Conservation (phyloP, 495 filamentous ascomycete species). For the Elasticomyces elasticus region DNA sequence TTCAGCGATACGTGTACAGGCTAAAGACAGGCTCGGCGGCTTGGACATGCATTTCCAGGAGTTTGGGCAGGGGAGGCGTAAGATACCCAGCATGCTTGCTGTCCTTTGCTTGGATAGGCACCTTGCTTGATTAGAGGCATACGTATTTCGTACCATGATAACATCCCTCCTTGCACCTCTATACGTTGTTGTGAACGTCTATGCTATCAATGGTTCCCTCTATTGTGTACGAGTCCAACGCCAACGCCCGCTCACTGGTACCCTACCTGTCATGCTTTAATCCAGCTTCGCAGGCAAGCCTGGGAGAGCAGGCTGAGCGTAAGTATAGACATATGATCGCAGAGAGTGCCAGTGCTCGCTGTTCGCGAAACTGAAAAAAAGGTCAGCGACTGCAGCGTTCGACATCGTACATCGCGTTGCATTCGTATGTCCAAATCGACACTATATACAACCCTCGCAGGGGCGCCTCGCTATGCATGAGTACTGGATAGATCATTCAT, state of each 20-base stretch:
- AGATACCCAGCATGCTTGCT: too few relatives aligned
- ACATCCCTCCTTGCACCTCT: too few relatives aligned
- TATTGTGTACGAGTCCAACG: too few relatives aligned
- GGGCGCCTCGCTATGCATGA: constrained; percentile 13
- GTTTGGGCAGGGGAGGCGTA: too few relatives aligned
- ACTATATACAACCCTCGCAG: constrained; percentile 7
- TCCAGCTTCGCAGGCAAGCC: constrained; percentile 20
- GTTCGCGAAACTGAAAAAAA: constrained; percentile 15
- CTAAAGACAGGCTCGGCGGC: background rate
- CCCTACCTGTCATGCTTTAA: too few relatives aligned
- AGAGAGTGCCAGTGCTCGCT: constrained; percentile 19
- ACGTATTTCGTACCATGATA: too few relatives aligned
- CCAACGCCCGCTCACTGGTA: too few relatives aligned
- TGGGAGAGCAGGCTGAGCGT: constrained; percentile 13
- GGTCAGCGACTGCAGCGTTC: constrained; percentile 1
- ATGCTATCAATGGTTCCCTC: too few relatives aligned
- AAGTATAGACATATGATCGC: constrained; percentile 9
- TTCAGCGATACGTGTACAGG: background rate
- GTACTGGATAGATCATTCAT: constrained; percentile 33
- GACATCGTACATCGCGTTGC: background rate
- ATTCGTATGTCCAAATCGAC: background rate
- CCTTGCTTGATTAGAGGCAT: too few relatives aligned
- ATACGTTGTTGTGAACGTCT: too few relatives aligned
- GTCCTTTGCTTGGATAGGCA: too few relatives aligned
- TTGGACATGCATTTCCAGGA: too few relatives aligned